Evolutionary conservation across 2,329 filamentous ascomycete genomes (phyloP), one percentile per base, ranked within the genome.

Genomic region (Mollisia scopiformis): DNA sequence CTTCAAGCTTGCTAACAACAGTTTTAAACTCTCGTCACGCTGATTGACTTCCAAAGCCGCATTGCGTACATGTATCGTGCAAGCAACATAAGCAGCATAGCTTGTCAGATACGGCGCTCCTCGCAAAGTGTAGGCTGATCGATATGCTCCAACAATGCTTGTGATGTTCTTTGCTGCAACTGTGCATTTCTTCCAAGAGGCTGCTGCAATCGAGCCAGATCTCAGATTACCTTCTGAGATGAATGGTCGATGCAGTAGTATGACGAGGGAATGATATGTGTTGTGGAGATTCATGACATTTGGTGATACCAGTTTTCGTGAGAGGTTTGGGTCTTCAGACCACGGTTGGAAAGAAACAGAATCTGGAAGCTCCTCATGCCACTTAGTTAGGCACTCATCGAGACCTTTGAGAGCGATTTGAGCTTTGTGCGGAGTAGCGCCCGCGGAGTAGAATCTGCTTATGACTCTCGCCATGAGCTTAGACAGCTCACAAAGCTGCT

Each of bases 241-340:
- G 63, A 80, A 80, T 1, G 79, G 77, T 1, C 78, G 75, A 58
- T 81, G 77, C 10, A 81, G 73, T 0, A 81, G 70, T 49, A 81
- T 80, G 10, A 75, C 72, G 13, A 81, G 72, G 4, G 77, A 75
- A 61, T 80, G 71, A 62, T 78, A 80, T 66, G 74, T 70, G 19
- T 68, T 68, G 55, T 72, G 69, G 16, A 75, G 57, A 21, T 71
- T 69, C 56, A 76, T 71, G n/a, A 72, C 61, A 59, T 75, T 75
- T 14, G 72, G 71, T 1, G 63, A 61, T 28, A 21, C 52, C 5
- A n/a, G 19, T 52, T 43, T 55, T 13, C 21, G 55, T 14, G 52
- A 37, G 23, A 19, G 54, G 2, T 57, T 37, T 6, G 55, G 37
- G 37, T 62, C 56, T 21, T 57, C 59, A 21, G 31, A 67, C 43